Conservation (phyloP, 2,329 filamentous ascomycete genomes). For the Epichloe coenophiala region DNA sequence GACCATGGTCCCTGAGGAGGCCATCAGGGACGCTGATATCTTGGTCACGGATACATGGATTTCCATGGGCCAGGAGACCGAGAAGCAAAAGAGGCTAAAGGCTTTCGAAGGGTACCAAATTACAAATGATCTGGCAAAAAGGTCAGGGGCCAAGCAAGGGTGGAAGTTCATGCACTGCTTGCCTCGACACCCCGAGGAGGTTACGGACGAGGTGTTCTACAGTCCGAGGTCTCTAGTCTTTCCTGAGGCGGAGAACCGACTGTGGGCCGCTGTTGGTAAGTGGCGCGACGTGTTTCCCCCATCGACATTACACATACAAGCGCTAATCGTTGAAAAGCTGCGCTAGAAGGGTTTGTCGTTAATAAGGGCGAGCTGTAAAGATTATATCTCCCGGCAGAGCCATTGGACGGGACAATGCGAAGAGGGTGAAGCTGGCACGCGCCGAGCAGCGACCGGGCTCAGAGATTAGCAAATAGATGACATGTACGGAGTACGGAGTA, state of each 20-base stretch:
- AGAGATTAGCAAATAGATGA: too few relatives aligned
- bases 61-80: slow-evolving; percentile 92
- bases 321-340: slow-evolving; percentile 32
- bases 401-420: too few relatives aligned
- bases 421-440: too few relatives aligned
- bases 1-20: slow-evolving; percentile 72
- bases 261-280: slow-evolving; percentile 76
- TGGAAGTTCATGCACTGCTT: slow-evolving; percentile 99
- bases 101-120: slow-evolving; percentile 86
- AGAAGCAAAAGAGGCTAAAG: slow-evolving; percentile 61
- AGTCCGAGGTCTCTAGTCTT: slow-evolving; percentile 76
- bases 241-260: slow-evolving; percentile 81
- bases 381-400: not conserved
- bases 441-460: too few relatives aligned
- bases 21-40: slow-evolving; percentile 71
- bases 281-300: slow-evolving; percentile 9
- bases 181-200: slow-evolving; percentile 83
- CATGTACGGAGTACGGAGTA: not conserved
- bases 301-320: not conserved
- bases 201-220: slow-evolving; percentile 91
- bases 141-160: slow-evolving; percentile 70
- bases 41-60: slow-evolving; percentile 97
- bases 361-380: slow-evolving; percentile 66
- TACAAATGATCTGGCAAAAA: slow-evolving; percentile 68
- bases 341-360: slow-evolving; percentile 80